These are phyloP conservation scores for Akebia trifoliata DNA, from an alignment of 164 flowering plant species.

Conservation along the genomic window DNA sequence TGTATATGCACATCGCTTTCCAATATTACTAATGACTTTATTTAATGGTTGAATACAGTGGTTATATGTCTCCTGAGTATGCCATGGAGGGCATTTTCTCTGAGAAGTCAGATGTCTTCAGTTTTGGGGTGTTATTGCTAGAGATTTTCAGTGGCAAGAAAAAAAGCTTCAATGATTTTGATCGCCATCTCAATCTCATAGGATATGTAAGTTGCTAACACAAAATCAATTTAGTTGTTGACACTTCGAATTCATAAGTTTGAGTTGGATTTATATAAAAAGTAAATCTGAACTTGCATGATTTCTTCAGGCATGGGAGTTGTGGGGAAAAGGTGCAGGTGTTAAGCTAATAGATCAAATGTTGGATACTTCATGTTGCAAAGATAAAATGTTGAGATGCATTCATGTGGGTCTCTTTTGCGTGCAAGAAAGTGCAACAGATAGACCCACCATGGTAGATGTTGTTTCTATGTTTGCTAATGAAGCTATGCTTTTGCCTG, in stretches of 20 bases:
- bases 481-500: not conserved
- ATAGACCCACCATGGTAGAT: constrained; percentile 4
- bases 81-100: constrained; percentile 6
- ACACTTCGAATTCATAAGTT: no score
- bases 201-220: constrained; percentile 1
- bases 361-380: not conserved
- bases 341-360: not conserved
- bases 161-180: not conserved
- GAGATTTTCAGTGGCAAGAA: not conserved
- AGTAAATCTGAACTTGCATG: not conserved
- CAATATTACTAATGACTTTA: no score
- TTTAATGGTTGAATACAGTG: no score
- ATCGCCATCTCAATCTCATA: not conserved
- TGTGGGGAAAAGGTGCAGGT: not conserved
- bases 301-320: constrained; percentile 9
- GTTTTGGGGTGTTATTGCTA: not conserved
- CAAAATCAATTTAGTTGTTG: no score
- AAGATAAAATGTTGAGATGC: not conserved
- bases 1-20: no score
- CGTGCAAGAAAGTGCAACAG: constrained; percentile 5
- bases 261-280: not conserved
- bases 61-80: constrained; percentile 9
- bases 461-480: constrained; percentile 5
- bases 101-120: not conserved
- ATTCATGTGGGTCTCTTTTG: constrained; percentile 4